Base-by-base conservation (phyloP, 2,329 filamentous ascomycete species). In the Ascochyta rabiei region DNA sequence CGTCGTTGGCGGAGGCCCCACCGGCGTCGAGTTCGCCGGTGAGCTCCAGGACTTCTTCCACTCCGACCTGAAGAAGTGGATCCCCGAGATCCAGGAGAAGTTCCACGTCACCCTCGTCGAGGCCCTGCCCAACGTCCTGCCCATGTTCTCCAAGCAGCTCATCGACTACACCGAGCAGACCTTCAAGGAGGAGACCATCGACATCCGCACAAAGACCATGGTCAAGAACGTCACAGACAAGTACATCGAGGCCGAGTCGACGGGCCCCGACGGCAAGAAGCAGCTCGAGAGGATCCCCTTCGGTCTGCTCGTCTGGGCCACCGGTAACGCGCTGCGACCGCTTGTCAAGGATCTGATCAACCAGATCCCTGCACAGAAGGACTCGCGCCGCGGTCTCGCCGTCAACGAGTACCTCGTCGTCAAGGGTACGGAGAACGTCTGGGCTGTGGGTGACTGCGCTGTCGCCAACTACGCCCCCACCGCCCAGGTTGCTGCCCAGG, bases 81-180 rank as follows among this genome's bases (percentile, higher is more conserved):
- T 99, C 64, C 96, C 96, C 40, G 92, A 97, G 60, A 96, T 99
- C 77, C 87, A 88, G 76, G 87, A 93, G 70, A 91, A 93, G 78
- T 98, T 99, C 87, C 90, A 93, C 77, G 93, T 99, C 62, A 99
- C 95, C 54, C 87, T 99, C 42, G 93, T 99, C 64, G 95, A 99
- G 81, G 95, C 95, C 58, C 86, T 99, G 30, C 95, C 95, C 68
- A 97, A 96, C 76, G 93, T 96, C 47, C 85, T 99, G 63, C 95
- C 95, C 70, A 96, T 93, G 84, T 99, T 99, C 84, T 96, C 91
- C 76, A 98, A 98, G 85, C 92, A 96, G 79, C 84, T 99, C 72
- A 98, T 99, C 73, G 95, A 99, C 72, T 99, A 99, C 84, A 99
- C 95, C 67, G 95, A 99, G 81, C 93, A 93, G 79, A 97, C 93